phyloP scores from a whole-genome alignment of 257 asterid genomes.

The Solanum phureja region DNA sequence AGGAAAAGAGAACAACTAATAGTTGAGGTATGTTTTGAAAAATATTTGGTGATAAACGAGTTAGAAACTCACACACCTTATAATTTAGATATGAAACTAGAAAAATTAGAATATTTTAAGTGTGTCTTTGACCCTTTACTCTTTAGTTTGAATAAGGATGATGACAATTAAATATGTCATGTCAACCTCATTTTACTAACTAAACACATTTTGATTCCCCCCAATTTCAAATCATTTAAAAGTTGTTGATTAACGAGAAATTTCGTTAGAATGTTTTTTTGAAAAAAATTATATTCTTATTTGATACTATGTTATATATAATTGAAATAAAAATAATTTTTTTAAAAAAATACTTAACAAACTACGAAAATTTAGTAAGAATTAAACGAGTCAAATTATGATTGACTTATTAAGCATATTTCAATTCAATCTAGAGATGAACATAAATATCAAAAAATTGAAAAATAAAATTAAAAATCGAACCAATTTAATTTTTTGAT shows the following conservation, averaged over 20 bases:
- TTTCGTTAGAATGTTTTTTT: not conserved
- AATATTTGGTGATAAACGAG: too few species aligned
- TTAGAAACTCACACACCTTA: too few species aligned
- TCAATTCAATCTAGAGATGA: not conserved
- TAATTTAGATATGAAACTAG: too few species aligned
- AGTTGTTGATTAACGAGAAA: not conserved
- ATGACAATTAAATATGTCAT: too few species aligned
- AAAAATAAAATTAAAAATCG: not conserved
- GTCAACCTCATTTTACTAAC: not conserved
- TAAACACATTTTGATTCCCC: not conserved
- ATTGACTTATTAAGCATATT: not conserved
- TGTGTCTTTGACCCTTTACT: too few species aligned
- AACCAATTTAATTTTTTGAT: not conserved
- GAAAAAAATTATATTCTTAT: not conserved
- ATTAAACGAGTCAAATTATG: not conserved
- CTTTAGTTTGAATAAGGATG: too few species aligned
- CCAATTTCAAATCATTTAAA: not conserved
- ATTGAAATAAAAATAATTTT: not conserved
- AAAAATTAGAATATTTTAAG: too few species aligned
- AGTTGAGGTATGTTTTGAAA: too few species aligned
- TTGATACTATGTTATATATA: not conserved
- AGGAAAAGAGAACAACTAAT: too few species aligned
- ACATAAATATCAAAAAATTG: accelerated
- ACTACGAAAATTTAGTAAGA: not conserved
- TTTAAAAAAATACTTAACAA: not conserved